Percentiles rank a stretch among this genome's conserved stretches.
phyloP scores from a whole-genome alignment of 208 protist species.

The Leishmania tarentolae region DNA sequence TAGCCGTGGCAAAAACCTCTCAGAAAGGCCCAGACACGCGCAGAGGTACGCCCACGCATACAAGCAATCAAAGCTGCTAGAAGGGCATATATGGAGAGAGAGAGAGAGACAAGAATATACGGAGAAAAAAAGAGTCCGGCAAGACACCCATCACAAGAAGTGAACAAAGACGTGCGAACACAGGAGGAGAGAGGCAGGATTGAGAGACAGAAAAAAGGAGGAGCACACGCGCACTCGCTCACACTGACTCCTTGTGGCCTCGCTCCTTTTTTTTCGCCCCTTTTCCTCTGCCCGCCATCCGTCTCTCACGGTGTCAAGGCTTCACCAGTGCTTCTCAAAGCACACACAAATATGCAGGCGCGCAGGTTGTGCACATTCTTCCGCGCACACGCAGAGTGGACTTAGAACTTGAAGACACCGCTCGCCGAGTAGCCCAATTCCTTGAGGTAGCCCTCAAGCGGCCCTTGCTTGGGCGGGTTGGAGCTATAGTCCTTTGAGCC shows the following conservation, averaged over 20 bases:
- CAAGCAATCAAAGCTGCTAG: neutral
- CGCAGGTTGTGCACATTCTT: neutral
- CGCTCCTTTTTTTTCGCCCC: neutral
- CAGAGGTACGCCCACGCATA: neutral
- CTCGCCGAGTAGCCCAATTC: conserved; percentile 67
- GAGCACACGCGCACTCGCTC: neutral
- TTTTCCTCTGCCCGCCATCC: neutral
- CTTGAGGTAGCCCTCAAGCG: conserved; percentile 64
- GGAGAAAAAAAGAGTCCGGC: neutral
- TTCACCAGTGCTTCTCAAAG: neutral
- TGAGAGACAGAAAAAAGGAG: neutral
- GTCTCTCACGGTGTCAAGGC: neutral
- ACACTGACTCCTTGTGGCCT: neutral
- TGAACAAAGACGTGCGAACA: neutral
- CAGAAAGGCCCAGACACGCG: neutral
- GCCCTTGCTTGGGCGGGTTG: conserved; percentile 63
- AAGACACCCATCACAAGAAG: neutral
- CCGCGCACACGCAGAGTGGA: neutral
- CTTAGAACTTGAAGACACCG: conserved; percentile 83
- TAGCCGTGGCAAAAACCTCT: neutral
- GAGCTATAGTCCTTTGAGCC: conserved; percentile 68
- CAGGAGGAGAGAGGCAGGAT: neutral
- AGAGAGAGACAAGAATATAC: neutral
- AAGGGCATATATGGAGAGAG: neutral
- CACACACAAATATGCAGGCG: neutral